These are phyloP conservation scores for Apiospora saccharicola DNA, from an alignment of 2,329 filamentous ascomycete species.

Conservation along the genomic window DNA sequence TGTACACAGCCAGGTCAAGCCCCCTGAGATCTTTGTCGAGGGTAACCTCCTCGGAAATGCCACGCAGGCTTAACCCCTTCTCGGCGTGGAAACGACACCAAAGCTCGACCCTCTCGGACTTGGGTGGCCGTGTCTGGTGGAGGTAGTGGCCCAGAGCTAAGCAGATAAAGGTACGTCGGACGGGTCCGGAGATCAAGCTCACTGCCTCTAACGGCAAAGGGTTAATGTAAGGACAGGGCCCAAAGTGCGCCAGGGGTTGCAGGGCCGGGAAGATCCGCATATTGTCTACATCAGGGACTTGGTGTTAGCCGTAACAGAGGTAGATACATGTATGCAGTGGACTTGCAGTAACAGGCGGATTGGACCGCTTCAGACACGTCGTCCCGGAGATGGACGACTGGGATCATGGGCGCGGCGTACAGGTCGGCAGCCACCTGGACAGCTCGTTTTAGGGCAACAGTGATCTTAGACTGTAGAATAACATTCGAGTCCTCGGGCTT, in stretches of 20 bases:
- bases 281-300: constrained; percentile 37
- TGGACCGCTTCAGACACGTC: constrained; percentile 20
- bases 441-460: background rate
- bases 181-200: constrained; percentile 27
- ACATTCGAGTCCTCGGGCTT: background rate
- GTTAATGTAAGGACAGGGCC: constrained; percentile 24
- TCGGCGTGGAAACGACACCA: constrained; percentile 26
- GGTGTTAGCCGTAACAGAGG: background rate
- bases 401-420: constrained; percentile 12
- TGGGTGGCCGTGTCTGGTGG: constrained; percentile 24
- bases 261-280: constrained; percentile 40
- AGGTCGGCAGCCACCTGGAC: background rate
- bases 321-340: too few species aligned
- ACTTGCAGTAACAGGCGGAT: constrained; percentile 14
- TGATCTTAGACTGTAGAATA: background rate
- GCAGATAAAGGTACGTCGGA: constrained; percentile 33
- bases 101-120: background rate
- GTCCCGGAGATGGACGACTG: constrained; percentile 15
- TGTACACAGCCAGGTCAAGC: background rate
- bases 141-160: constrained; percentile 35
- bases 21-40: background rate
- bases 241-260: constrained; percentile 30
- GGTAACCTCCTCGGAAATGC: background rate
- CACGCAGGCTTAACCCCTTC: constrained; percentile 3
- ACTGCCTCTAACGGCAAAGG: constrained; percentile 29